Base-by-base conservation (phyloP, 2,329 filamentous ascomycete genomes). In the Alternaria novae-zelandiae region DNA sequence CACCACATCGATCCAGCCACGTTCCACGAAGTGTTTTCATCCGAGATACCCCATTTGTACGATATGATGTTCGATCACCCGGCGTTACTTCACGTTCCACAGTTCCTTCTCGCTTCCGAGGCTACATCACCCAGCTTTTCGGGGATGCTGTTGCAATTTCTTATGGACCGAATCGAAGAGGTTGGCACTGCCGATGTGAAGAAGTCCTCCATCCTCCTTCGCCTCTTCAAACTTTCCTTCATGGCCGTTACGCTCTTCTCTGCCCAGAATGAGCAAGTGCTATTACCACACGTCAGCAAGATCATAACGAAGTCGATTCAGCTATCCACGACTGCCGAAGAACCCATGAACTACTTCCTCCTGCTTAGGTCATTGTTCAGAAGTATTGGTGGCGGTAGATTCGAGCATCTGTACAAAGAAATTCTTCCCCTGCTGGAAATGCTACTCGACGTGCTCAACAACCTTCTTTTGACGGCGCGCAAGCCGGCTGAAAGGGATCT, bases 181-280 rank as follows among this genome's bases (percentile, higher is more conserved):
- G 94, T 99, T 46, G 96, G 96, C 21, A 96, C 93, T 0, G 90
- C 91, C 8, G 94, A 99, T 79, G 90, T 96, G 57, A 94, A 93
- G 76, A 97, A 95, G 80, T 95, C 96, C 0, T 95, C 94, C 6
- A 97, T 99, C 51, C 83, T 99, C 32, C 83, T 99, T 54, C 88
- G 96, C 59, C 88, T 99, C 55, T 99, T 98, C 83, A 99, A 99
- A 81, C 83, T 99, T 54, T 97, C 95, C 1, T 99, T 99, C 80
- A 99, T 99, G 96, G 96, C 96, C 0, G 96, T 99, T 43, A 99
- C 96, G 0, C 85, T 99, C 1, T 99, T 99, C 79, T 94, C 94
- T 0, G 86, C 88, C 9, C 94, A 97, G 76, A 99, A 99, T 73
- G 96, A 99, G 81, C 92, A 96, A 77, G 94, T 99, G 3, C 85